Base-by-base conservation (phyloP, 2,329 filamentous ascomycete genomes). In the Apiospora phragmitis region DNA sequence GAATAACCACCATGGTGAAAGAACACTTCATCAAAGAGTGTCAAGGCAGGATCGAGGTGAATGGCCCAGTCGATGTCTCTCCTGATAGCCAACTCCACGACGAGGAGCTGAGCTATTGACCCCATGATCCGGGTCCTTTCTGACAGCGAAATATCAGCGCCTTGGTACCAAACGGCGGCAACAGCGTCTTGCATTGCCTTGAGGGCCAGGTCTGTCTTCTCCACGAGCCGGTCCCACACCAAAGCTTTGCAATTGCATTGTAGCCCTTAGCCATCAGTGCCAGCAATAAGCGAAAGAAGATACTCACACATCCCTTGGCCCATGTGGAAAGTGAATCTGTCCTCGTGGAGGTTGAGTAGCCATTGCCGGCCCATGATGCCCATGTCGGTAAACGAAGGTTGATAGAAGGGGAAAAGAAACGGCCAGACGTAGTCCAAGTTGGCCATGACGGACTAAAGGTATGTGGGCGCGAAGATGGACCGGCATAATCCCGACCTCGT, bases 401-500 rank as follows among this genome's bases (percentile, higher is more conserved):
- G 84, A 77, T 91, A 91, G 76, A 90, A 88, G 1, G 90, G 90
- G 75, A 89, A 91, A 0, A 91, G 79, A 73, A 90, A 88, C 1
- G 90, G 89, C 72, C 91, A 86, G 26, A 91, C 83, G 72, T 88
- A 86, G 77, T 92, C 89, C 65, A 91, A 82, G 75, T 90, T 91
- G 70, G 88, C 84, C 85, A 89, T 68, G 26, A 51, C 43, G 14
- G 88, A 70, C 87, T 79, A 59, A 86, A 83, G 75, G 29, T 68
- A 47, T 24, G 38, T 9, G 11, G 41, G 9, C 11, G 41, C 41
- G 41, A 12, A 42, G 6, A 42, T 42, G 41, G 41, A 42, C 41
- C 41, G 41, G 9, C 41, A 45, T 2, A 45, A 7, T 18, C 43
- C 43, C 18, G 43, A 45, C 18, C 42, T 29, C 32, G 14, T 2